Base-by-base conservation (phyloP, 2,329 filamentous ascomycete species). In the Fusarium sarcochroum region DNA sequence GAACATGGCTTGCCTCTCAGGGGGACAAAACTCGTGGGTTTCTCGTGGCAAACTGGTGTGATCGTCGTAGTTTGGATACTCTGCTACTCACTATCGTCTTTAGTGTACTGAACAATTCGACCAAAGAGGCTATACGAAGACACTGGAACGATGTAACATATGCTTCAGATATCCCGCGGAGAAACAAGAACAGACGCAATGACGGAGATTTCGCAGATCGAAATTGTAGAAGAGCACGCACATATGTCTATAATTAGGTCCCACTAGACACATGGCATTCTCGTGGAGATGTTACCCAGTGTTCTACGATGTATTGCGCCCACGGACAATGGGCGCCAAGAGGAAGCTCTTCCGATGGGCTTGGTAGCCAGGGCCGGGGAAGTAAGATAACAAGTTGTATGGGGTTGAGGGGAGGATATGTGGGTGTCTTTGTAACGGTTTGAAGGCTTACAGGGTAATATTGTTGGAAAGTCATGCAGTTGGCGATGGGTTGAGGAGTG, bases 231-330 rank as follows among this genome's bases (percentile, higher is more conserved):
- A 18, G 30, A 18, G n/a, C 27, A 47, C 9, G 17, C 10, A 25
- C 14, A 32, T 21, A 49, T n/a, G 42, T 14, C 30, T 23, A 21
- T 37, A 18, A 17, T 18, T 18, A 42, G 30, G 54, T 57, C 37
- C 42, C 47, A 57, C 54, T 32, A 35, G 42, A 57, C 47, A 44
- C 40, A 53, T 57, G 54, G 47, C n/a, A 27, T 37, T 53, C 47
- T 54, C 54, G 38, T 57, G 54, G 47, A 10, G 10, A 48, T 37
- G 46, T 14, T 13, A 37, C 32, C 20, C 15, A 15, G 15, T 14
- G 46, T 48, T 18, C 8, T 20, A 37, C 46, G 20, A 21, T 53
- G 30, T 30, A 25, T 25, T 40, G 54, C 53, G 20, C 18, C 32
- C 27, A 11, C 47, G 35, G 37, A 53, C 40, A 21, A 20, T 25